Base-by-base conservation (phyloP, 495 filamentous ascomycete genomes). In the Penicillium riverlandense region DNA sequence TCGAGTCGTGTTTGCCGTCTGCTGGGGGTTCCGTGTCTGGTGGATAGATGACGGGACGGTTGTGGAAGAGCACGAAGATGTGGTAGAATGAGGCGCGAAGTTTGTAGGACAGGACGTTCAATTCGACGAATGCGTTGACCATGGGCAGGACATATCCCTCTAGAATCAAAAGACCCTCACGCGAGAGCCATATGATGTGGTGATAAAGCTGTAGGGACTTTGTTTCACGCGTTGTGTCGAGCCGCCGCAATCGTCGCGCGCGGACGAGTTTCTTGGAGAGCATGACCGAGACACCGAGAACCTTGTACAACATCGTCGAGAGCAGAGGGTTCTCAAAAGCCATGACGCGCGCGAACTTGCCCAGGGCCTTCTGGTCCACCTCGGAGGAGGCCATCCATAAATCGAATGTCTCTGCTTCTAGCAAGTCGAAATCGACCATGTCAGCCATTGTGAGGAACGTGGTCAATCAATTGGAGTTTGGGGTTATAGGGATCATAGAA, bases 1-100 rank as follows among this genome's bases (percentile, higher is more conserved):
- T 62, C 4, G 66, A 61, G 32, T 61, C 37, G 47, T 55, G 49
- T 37, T 51, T 49, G 42, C 51, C 39, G 35, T 53, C 12, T 44
- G 55, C 12, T 55, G 66, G 55, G 53, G 65, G 44, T 8, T 58
- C 47, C 40, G 71, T 65, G 13, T 71, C 67, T 35, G 68, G 54
- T 12, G 69, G 63, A 38, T 71, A 72, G 47, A 83, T 61, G 6
- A 73, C 67, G 8, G 82, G 82, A 38, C 81, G 70, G 64, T 96
- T 95, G 68, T 95, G 88, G 59, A 96, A 98, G 11, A 96, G 76
- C 40, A 95, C 95, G 58, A 95, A 96, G 46, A 98, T 88, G 67
- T 98, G 92, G 54, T 92, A 91, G 55, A 96, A 95, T 22, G 84
- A 90, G 6, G 94, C 92, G 45, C 88, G 82, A 14, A 98, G 77